Base-by-base conservation (phyloP, 108 stramenopile species). In the Skeletonema menzelii region DNA sequence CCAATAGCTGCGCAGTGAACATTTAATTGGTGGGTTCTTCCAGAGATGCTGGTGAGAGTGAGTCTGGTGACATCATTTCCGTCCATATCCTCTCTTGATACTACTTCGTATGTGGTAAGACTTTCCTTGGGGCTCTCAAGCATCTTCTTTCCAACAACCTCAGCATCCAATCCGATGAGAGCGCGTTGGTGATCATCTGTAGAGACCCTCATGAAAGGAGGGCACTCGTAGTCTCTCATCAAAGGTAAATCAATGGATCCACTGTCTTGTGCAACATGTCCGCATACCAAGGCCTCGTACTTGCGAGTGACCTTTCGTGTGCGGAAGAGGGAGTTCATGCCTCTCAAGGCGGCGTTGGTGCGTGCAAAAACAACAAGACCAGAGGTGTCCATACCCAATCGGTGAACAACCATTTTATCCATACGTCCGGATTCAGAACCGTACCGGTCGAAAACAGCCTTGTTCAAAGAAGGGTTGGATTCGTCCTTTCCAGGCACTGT, bases 21-120 rank as follows among this genome's bases (percentile, higher is more conserved):
- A 80, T 92, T 92, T 42, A 96, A 67, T 70, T 96, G 95, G 82
- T 96, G 95, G 58, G 88, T 91, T 61, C 95, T 75, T 2, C 92
- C 93, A 12, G 91, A 84, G 63, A 90, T 83, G 30, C 88, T 88
- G n/a, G 89, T 89, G 55, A 94, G 69, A 13, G 81, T 40, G 27
- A 94, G 85, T 61, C 93, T 77, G 2, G 91, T 83, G 19, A 94
- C 93, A 63, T 88, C 87, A 15, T 82, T 80, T 40, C 91, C 93
- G 8, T 80, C 78, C 5, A 90, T 42, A 44, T 79, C 77, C 67
- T 94, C 93, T 49, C 88, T 61, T 31, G 73, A 69, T 2, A 90
- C 63, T 30, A 94, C 91, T 66, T 77, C 66, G 53, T 84, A 94
- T 67, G 82, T 84, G 4, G 93, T 94, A 14, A 87, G 73, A 81